These are phyloP conservation scores for Pezicula radicicola DNA, from an alignment of 2,329 filamentous ascomycete species.

Conservation along the genomic window DNA sequence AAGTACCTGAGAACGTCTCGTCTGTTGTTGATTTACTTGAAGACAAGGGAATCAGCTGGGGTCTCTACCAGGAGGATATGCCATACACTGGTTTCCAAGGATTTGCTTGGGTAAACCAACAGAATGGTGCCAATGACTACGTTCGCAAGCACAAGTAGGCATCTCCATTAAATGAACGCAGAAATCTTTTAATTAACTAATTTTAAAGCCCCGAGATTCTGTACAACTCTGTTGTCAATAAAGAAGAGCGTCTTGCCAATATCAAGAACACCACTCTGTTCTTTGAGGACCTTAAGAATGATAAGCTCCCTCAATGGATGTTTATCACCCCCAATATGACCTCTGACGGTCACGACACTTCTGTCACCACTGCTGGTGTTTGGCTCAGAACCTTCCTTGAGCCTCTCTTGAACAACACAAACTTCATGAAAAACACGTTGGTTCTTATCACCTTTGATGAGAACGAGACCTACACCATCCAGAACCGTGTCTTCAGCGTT, in stretches of 20 bases:
- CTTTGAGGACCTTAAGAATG: conserved; percentile 59
- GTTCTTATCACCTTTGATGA: conserved; percentile 80
- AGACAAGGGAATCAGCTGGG: conserved; percentile 63
- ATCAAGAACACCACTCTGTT: conserved; percentile 75
- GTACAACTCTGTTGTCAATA: conserved; percentile 61
- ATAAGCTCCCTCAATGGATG: conserved; percentile 67
- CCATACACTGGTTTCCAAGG: conserved; percentile 64
- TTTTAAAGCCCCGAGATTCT: conserved; percentile 47
- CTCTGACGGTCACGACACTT: conserved; percentile 72
- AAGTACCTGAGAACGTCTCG: conserved; percentile 57
- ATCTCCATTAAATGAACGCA: not conserved
- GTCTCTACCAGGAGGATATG: conserved; percentile 73
- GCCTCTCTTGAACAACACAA: conserved; percentile 64
- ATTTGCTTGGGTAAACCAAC: conserved; percentile 57
- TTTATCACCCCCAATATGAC: conserved; percentile 76
- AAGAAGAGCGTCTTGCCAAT: conserved; percentile 56
- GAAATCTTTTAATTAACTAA: not conserved
- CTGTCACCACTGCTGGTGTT: conserved; percentile 62
- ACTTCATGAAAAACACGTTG: conserved; percentile 75
- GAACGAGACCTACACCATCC: conserved; percentile 62
- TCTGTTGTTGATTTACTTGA: conserved; percentile 69
- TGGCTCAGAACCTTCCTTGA: conserved; percentile 69
- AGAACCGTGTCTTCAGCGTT: conserved; percentile 69
- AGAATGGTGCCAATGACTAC: conserved; percentile 69
- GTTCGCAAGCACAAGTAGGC: conserved; percentile 76